A percentile compares a stretch with the other conserved stretches of the same genome.
phyloP scores from a whole-genome alignment of 768 basidiomycete species.

The Mycena rosella region DNA sequence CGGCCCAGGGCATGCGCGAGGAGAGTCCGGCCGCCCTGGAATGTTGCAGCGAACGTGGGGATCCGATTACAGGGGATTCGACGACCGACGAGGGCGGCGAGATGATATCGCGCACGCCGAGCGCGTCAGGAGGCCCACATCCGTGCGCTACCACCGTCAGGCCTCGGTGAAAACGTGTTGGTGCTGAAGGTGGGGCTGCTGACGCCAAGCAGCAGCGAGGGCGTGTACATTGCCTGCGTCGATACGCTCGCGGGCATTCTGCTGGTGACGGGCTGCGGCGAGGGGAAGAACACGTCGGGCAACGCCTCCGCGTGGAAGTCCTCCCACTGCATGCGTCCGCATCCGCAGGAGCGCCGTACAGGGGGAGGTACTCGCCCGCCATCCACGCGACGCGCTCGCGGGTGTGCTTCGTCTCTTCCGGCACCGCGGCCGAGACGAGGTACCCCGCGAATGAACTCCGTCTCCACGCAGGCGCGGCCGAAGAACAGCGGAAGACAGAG shows the following conservation, averaged over 20 bases:
- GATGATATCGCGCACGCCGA: too few relatives aligned
- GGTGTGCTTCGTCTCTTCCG: conserved; percentile 49
- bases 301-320: conserved; percentile 67
- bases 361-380: conserved; percentile 72
- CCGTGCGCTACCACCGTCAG: too few relatives aligned
- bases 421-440: conserved; percentile 69
- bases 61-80: too few relatives aligned
- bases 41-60: too few relatives aligned
- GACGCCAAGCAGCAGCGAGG: conserved; percentile 60
- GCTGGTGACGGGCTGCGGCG: conserved; percentile 39
- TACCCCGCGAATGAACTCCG: conserved; percentile 75
- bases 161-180: too few relatives aligned
- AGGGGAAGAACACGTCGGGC: conserved; percentile 53
- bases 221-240: conserved; percentile 64
- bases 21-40: too few relatives aligned
- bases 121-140: too few relatives aligned
- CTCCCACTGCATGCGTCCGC: conserved; percentile 66
- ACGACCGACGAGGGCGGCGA: too few relatives aligned
- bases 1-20: too few relatives aligned
- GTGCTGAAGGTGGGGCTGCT: too few relatives aligned
- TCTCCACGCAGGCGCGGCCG: conserved; percentile 70
- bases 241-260: conserved; percentile 61
- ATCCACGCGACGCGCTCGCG: conserved; percentile 72
- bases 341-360: conserved; percentile 67
- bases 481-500: conserved; percentile 71